A percentile compares a stretch with the other conserved stretches of the same genome.
Evolutionary conservation across 768 basidiomycete genomes (phyloP).

Genomic region (Strobilomyces echinocephalus): DNA sequence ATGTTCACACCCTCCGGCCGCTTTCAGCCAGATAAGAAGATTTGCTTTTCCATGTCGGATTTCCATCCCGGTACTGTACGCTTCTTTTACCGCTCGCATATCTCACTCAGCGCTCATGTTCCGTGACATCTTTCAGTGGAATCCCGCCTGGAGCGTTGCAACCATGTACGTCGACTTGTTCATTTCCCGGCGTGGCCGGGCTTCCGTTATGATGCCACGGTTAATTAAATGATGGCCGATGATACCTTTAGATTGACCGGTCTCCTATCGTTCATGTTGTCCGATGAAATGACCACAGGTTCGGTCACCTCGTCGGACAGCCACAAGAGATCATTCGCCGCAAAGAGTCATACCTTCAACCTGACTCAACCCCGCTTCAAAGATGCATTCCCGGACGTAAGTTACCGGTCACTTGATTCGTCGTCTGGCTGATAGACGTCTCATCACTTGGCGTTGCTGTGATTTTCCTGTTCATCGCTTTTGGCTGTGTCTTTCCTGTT

Average conservation of each 20-base stretch:
- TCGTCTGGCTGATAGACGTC: slow-evolving; percentile 23
- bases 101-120: slow-evolving; percentile 1
- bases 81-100: slow-evolving; percentile 12
- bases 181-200: background rate
- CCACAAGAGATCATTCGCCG: slow-evolving; percentile 75
- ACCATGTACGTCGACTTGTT: slow-evolving; percentile 65
- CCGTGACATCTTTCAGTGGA: slow-evolving; percentile 55
- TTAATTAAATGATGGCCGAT: slow-evolving; percentile 11
- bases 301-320: slow-evolving; percentile 75
- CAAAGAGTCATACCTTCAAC: slow-evolving; percentile 84
- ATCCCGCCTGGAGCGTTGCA: slow-evolving; percentile 92
- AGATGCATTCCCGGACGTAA: slow-evolving; percentile 85
- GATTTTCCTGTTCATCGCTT: slow-evolving; percentile 12
- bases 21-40: slow-evolving; percentile 90
- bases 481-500: slow-evolving; percentile 14
- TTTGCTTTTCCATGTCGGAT: slow-evolving; percentile 98
- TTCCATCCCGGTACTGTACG: slow-evolving; percentile 86
- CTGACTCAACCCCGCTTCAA: slow-evolving; percentile 70
- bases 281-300: slow-evolving; percentile 96
- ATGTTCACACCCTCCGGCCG: slow-evolving; percentile 90
- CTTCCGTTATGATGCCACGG: slow-evolving; percentile 13
- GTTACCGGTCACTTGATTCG: slow-evolving; percentile 28
- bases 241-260: slow-evolving; percentile 70
- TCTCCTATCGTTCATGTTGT: slow-evolving; percentile 89
- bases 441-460: slow-evolving; percentile 16